A percentile compares a stretch with the other conserved stretches of the same genome.
Evolutionary conservation across 1,284 basidiomycete genomes (phyloP).

Genomic region (Leccinum subfulvum): DNA sequence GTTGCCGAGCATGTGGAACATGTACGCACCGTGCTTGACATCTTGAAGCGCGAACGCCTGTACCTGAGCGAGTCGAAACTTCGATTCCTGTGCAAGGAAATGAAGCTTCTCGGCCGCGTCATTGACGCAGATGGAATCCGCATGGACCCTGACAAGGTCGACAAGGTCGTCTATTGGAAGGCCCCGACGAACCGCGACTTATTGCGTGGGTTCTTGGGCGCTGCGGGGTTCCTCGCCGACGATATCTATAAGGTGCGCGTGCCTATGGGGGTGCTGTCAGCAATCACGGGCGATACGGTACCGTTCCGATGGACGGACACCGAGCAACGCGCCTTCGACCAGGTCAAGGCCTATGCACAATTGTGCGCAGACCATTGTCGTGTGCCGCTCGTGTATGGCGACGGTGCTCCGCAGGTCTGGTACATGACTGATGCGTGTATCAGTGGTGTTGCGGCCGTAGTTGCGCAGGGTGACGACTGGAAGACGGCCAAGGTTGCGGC

Average conservation of each 20-base stretch:
- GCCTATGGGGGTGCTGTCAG: slow-evolving; percentile 34
- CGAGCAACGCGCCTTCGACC: slow-evolving; percentile 37
- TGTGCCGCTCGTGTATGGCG: slow-evolving; percentile 13
- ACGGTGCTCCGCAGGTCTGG: background rate
- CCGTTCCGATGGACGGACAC: slow-evolving; percentile 34
- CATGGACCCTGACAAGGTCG: slow-evolving; percentile 40
- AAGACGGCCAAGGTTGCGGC: slow-evolving; percentile 26
- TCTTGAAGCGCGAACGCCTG: slow-evolving; percentile 22
- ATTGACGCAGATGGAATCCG: slow-evolving; percentile 36
- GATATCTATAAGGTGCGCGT: slow-evolving; percentile 28
- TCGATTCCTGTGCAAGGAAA: background rate
- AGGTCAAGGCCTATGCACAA: slow-evolving; percentile 31
- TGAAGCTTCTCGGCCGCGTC: slow-evolving; percentile 35
- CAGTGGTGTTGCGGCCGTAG: background rate
- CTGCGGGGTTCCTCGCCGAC: slow-evolving; percentile 33
- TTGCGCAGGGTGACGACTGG: background rate
- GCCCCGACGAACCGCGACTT: slow-evolving; percentile 26
- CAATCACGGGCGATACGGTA: slow-evolving; percentile 24
- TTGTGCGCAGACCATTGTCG: slow-evolving; percentile 22
- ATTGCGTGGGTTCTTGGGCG: slow-evolving; percentile 32
- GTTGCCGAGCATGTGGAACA: too few relatives aligned
- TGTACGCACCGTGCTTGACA: too few relatives aligned
- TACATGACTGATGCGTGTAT: background rate
- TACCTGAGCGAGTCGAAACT: slow-evolving; percentile 34
- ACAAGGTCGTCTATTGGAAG: slow-evolving; percentile 35